Evolutionary conservation across 257 asterid genomes (phyloP).

Genomic region (Capsicum chinense): DNA sequence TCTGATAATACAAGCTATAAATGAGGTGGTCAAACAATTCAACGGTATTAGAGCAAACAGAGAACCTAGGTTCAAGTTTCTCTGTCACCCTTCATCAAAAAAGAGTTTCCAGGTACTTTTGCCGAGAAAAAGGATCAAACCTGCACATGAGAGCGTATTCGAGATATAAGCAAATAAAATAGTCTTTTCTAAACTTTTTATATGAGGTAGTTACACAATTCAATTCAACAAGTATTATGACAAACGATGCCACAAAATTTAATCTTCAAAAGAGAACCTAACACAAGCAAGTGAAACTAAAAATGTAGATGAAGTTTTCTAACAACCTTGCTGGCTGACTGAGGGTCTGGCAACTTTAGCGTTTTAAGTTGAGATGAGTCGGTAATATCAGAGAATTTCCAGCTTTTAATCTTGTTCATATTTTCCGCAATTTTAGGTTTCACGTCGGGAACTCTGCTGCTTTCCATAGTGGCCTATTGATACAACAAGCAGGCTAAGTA

Average conservation of each 20-base stretch:
- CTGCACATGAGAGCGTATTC: not conserved
- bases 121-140: not conserved
- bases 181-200: not conserved
- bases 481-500: not conserved
- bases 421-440: constrained; percentile 83
- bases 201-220: not conserved
- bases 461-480: constrained; percentile 77
- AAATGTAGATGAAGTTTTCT: constrained; percentile 12
- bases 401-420: constrained; percentile 69
- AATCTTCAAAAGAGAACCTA: constrained; percentile 1
- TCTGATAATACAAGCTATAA: not conserved
- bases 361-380: constrained; percentile 86
- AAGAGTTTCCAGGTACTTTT: not conserved
- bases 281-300: not conserved
- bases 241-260: constrained; percentile 2
- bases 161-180: not conserved
- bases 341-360: constrained; percentile 81
- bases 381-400: constrained; percentile 86
- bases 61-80: not conserved
- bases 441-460: constrained; percentile 76
- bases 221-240: not conserved
- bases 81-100: constrained; percentile 11
- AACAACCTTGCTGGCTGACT: constrained; percentile 81
- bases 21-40: not conserved
- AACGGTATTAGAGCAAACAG: not conserved